A percentile compares a stretch with the other conserved stretches of the same genome.
Conservation (phyloP, 176 grass and related monocot genomes). For the Ampelocalamus luodianensis region DNA sequence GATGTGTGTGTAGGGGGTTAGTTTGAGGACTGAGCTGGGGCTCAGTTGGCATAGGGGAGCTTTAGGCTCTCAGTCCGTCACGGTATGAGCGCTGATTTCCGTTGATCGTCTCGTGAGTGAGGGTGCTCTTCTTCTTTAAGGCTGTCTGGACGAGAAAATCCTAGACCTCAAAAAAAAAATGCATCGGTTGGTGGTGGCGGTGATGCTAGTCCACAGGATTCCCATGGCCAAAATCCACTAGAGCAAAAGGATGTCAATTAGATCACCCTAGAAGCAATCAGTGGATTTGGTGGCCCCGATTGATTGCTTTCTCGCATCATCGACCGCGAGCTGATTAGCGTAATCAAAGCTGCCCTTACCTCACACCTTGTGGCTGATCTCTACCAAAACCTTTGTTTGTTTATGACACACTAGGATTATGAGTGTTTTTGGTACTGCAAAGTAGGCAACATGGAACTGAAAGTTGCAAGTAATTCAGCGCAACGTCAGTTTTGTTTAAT, state of each 20-base stretch:
- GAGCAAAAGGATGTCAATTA: background rate
- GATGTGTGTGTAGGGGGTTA: too few relatives aligned
- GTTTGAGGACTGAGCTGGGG: too few relatives aligned
- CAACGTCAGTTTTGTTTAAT: background rate
- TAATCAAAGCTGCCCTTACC: constrained; percentile 33
- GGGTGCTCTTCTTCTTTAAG: too few relatives aligned
- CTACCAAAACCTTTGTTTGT: background rate
- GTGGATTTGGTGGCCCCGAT: constrained; percentile 38
- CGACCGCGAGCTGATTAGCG: background rate
- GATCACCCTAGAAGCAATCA: constrained; percentile 2
- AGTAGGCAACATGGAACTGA: background rate
- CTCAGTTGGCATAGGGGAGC: too few relatives aligned
- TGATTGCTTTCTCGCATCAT: constrained; percentile 15
- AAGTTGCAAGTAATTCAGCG: constrained; percentile 13
- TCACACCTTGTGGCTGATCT: background rate
- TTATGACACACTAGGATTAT: background rate
- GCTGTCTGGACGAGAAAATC: too few relatives aligned
- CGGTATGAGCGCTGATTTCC: too few relatives aligned
- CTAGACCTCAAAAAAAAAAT: too few relatives aligned
- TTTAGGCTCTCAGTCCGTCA: too few relatives aligned
- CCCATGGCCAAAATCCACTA: background rate
- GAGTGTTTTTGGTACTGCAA: background rate
- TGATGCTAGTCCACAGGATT: background rate
- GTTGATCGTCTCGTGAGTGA: too few relatives aligned
- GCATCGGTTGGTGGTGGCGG: background rate